Conservation (phyloP, 2,329 filamentous ascomycete species). For the Fusarium liriodendri region DNA sequence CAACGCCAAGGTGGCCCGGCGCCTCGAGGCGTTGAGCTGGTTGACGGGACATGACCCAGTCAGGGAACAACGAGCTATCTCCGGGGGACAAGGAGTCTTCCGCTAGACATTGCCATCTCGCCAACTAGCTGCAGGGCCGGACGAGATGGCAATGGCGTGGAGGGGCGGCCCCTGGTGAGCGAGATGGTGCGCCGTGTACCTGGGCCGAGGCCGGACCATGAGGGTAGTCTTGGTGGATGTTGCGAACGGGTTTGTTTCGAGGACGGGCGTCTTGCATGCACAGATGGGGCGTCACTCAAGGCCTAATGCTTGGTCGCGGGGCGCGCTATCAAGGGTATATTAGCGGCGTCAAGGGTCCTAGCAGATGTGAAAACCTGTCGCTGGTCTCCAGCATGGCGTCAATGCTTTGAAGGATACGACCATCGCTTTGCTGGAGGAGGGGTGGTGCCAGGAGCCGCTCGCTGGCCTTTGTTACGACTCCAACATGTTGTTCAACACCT, state of each 20-base stretch:
- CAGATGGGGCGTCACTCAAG: slow-evolving; percentile 39
- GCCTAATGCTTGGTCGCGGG: slow-evolving; percentile 34
- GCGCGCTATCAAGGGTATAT: slow-evolving; percentile 37
- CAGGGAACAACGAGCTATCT: slow-evolving; percentile 44
- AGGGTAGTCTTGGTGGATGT: slow-evolving; percentile 29
- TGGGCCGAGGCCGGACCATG: slow-evolving; percentile 41
- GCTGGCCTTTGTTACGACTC: background rate
- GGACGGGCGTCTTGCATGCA: slow-evolving; percentile 43
- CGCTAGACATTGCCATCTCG: slow-evolving; percentile 39
- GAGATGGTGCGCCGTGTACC: slow-evolving; percentile 37
- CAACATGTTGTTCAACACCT: slow-evolving; percentile 3
- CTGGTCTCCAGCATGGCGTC: slow-evolving; percentile 15
- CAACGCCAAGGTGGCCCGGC: slow-evolving; percentile 40
- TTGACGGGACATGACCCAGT: slow-evolving; percentile 35
- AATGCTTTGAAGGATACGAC: background rate
- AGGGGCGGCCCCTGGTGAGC: slow-evolving; percentile 18
- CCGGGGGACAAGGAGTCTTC: slow-evolving; percentile 36
- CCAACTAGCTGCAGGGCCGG: slow-evolving; percentile 39
- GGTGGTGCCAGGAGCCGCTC: slow-evolving; percentile 18
- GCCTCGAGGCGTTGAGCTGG: slow-evolving; percentile 32
- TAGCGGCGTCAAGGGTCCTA: slow-evolving; percentile 24
- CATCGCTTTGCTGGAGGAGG: slow-evolving; percentile 29
- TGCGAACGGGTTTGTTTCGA: slow-evolving; percentile 36
- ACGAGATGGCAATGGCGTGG: slow-evolving; percentile 29
- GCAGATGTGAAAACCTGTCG: slow-evolving; percentile 24